Evolutionary conservation across 257 asterid species (phyloP), one percentile per base, ranked within the genome.

Genomic region (Solanum raphanifolium): DNA sequence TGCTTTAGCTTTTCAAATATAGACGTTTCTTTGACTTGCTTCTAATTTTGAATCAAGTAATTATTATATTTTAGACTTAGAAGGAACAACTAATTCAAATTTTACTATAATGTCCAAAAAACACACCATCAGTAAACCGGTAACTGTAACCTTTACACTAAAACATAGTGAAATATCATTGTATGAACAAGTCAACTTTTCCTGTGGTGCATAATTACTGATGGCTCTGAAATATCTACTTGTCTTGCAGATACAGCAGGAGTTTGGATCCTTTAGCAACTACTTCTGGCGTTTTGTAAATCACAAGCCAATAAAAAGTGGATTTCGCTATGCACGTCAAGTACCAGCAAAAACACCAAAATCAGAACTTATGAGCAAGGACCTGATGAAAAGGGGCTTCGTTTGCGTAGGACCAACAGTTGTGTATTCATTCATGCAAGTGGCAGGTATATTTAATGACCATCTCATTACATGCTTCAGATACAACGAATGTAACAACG

Each of bases 361-460:
- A 92, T 92, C 99, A 4, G 99, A 94, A 55, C 88, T 90, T 58
- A 90, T 95, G 52, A 96, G 99, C 95, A 95, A 91, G 81, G 98
- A 94, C 88, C 85, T 95, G 93, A 91, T 93, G 95, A 92, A 85
- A 75, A 94, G 97, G 89, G 98, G 97, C 20, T 93, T 95, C 91
- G 91, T 93, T 31, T 93, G 93, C 7, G 96, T 95, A 1, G 98
- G 98, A 27, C 98, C 98, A 3, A 95, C 93, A 9, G 94, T 95
- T 18, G 93, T 95, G 87, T 94, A 94, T 89, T 94, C 97, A 11
- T 95, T 95, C 75, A 95, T 96, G 98, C 98, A 96, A 88, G 97
- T 89, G 31, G 90, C 97, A 7, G 98, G 98, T 62, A 62, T 95
- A 89, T 97, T 92, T 84, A 94, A 93, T 86, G 95, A 93, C 88